Evolutionary conservation across 176 grass and related monocot genomes (phyloP).

Genomic region (Eleusine indica): DNA sequence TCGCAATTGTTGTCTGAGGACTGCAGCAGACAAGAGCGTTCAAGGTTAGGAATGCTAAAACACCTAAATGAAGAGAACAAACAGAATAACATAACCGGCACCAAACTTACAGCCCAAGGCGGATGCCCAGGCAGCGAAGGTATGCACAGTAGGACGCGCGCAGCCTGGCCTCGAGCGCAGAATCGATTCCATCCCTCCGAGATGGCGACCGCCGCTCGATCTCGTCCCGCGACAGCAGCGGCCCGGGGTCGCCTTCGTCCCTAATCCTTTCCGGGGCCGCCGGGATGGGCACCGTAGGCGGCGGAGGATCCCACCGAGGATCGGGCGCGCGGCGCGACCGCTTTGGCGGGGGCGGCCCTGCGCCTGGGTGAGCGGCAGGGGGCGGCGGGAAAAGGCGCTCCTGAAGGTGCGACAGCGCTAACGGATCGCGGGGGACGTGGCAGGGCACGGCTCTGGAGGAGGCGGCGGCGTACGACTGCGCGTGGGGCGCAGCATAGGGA

Average conservation of each 20-base stretch:
- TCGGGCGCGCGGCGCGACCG: constrained; percentile 32
- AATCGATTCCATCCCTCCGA: constrained; percentile 64
- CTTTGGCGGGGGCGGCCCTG: constrained; percentile 28
- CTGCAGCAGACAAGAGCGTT: constrained; percentile 35
- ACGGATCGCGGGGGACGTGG: constrained; percentile 10
- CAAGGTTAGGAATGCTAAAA: constrained; percentile 1
- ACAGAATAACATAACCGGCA: background rate
- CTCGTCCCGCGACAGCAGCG: constrained; percentile 61
- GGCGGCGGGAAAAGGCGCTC: constrained; percentile 17
- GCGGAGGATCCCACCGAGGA: constrained; percentile 6
- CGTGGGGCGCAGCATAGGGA: background rate
- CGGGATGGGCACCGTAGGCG: background rate
- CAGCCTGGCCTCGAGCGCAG: constrained; percentile 55
- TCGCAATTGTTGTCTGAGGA: constrained; percentile 60
- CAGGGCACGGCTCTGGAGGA: background rate
- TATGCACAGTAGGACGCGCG: constrained; percentile 72
- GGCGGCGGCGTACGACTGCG: background rate
- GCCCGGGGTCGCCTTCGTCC: constrained; percentile 11
- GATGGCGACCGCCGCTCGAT: constrained; percentile 72
- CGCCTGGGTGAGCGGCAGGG: background rate
- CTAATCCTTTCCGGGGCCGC: background rate
- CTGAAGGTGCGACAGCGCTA: constrained; percentile 26
- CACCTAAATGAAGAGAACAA: constrained; percentile 2
- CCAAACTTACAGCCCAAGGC: constrained; percentile 52
- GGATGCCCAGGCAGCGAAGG: constrained; percentile 52